Percentiles rank a stretch among this genome's conserved stretches.
phyloP scores from a whole-genome alignment of 225 moss, liverwort and hornwort genomes.

The Physcomitrium patens region DNA sequence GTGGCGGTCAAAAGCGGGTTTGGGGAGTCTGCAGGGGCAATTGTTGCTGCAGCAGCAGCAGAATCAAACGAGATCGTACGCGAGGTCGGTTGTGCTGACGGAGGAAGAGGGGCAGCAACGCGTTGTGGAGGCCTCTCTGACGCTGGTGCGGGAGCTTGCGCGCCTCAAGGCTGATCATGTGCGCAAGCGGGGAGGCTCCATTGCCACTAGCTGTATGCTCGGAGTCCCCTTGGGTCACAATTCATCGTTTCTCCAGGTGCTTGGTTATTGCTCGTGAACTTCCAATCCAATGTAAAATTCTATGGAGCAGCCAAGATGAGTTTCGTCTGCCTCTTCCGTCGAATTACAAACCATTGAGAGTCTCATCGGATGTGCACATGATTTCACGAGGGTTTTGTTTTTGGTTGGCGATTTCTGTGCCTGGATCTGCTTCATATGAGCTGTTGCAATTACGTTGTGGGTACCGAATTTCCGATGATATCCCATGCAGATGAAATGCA shows the following conservation, averaged over 20 bases:
- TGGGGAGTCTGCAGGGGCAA: constrained; percentile 24
- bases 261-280: not conserved
- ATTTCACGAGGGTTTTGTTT: constrained; percentile 6
- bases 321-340: not conserved
- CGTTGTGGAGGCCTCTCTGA: constrained; percentile 89
- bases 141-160: constrained; percentile 85
- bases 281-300: not conserved
- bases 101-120: constrained; percentile 74
- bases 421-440: too few species aligned
- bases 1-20: constrained; percentile 40
- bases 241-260: constrained; percentile 90
- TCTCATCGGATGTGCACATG: not conserved
- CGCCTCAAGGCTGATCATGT: constrained; percentile 89
- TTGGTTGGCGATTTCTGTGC: not conserved
- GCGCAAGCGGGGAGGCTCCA: constrained; percentile 70
- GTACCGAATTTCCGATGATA: not conserved
- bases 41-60: constrained; percentile 8
- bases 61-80: constrained; percentile 31
- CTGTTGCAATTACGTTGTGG: not conserved
- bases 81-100: constrained; percentile 46
- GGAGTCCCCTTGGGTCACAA: constrained; percentile 97
- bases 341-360: too few species aligned
- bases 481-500: not conserved
- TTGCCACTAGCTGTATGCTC: constrained; percentile 83
- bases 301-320: not conserved